Evolutionary conservation across 805 yeast species (phyloP), one percentile per base, ranked within the genome.

Genomic region (Candida manassasensis): DNA sequence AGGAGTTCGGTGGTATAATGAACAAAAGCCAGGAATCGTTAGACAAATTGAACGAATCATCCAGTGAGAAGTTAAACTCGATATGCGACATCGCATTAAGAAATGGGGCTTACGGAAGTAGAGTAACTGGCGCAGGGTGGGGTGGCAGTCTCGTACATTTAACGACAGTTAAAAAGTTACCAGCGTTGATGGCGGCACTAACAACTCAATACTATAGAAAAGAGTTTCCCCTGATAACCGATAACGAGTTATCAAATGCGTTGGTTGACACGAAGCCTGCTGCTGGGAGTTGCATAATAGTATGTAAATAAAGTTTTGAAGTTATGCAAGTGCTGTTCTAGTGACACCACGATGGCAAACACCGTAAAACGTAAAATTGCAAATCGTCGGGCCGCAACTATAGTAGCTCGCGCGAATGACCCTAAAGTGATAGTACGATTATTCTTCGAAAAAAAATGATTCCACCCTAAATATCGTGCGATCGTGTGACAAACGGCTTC

Each of bases 71-170:
- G 41, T 68, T 79, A 37, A 75, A 80, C 37, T 53, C 57, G 9
- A 53, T 81, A 26, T 75, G 82, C 48, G 36, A 49, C 6, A 69
- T 81, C 34, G 86, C 84, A 3, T 51, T 61, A 27, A 50, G 43
- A 2, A 66, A 71, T 40, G 88, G 87, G 3, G 64, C 84, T 1
- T 65, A 57, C 39, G 88, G 88, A 12, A 75, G 84, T 1, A 66
- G 89, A 36, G 69, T 79, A n/a, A 81, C 88, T 7, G 89, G 88
- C 18, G 88, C 89, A 13, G 89, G 89, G 3, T 81, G 79, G 71
- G 88, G 88, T 21, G 88, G 88, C 4, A 75, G 80, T 19, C 67
- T 82, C 0, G 82, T 81, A n/a, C 84, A 80, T 50, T 56, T 81
- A 37, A 74, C 81, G 8, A 59, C 71, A 3, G 58, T 61, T 4